Percentiles rank a stretch among this genome's conserved stretches.
Conservation (phyloP, 768 basidiomycete genomes). For the Mrakia blollopis region DNA sequence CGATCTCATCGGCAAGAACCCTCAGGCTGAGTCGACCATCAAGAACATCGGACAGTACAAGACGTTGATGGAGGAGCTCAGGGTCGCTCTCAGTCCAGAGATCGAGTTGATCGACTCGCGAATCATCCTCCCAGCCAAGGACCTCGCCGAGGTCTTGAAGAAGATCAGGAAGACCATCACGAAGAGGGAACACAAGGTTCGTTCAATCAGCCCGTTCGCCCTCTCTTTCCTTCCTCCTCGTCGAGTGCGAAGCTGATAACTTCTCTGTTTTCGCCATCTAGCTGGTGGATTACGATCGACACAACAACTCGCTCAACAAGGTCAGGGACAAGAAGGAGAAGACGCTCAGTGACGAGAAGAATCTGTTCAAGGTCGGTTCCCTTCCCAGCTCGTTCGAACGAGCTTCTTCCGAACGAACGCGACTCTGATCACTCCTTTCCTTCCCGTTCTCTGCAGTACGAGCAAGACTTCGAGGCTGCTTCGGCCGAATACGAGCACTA, state of each 20-base stretch:
- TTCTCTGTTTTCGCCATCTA: conserved; percentile 39
- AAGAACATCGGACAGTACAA: conserved; percentile 69
- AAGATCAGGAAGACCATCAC: conserved; percentile 86
- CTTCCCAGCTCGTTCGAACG: not conserved
- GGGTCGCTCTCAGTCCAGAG: conserved; percentile 67
- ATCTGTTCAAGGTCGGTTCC: conserved; percentile 75
- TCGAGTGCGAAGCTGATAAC: not conserved
- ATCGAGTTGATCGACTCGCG: conserved; percentile 88
- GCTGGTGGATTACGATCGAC: conserved; percentile 91
- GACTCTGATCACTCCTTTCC: not conserved
- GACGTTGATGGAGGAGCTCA: conserved; percentile 59
- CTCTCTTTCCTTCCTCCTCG: not conserved
- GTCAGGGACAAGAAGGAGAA: conserved; percentile 98
- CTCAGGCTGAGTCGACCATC: conserved; percentile 70
- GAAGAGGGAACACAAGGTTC: conserved; percentile 92
- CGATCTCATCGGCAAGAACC: conserved; percentile 70
- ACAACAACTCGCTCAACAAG: conserved; percentile 92
- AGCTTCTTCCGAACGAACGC: not conserved
- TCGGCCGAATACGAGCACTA: conserved; percentile 90
- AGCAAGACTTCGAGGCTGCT: conserved; percentile 92
- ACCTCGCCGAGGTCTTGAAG: conserved; percentile 80
- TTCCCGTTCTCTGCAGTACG: conserved; percentile 58
- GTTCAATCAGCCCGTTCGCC: conserved; percentile 28
- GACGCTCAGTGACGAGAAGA: conserved; percentile 90
- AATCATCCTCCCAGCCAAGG: conserved; percentile 78